Evolutionary conservation across 2,329 filamentous ascomycete species (phyloP).

Genomic region (Alternaria sp.): DNA sequence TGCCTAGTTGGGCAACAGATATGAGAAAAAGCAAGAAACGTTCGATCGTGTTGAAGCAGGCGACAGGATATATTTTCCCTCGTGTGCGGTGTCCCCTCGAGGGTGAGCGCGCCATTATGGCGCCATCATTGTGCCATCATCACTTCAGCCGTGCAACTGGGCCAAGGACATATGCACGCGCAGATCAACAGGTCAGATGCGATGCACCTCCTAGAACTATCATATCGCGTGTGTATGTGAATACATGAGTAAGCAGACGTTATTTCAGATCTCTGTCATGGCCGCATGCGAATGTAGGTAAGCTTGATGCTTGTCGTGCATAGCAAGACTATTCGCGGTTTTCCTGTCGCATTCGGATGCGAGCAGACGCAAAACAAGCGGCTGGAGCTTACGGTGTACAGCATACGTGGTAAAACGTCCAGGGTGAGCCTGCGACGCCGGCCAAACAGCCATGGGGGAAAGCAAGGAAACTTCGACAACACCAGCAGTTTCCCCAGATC

Average conservation of each 20-base stretch:
- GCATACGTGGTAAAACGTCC: not conserved
- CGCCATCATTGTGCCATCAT: not conserved
- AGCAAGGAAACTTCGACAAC: not conserved
- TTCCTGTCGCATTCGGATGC: not conserved
- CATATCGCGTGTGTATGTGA: not conserved
- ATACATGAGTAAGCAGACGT: not conserved
- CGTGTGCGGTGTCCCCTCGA: not conserved
- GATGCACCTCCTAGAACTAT: not conserved
- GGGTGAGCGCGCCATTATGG: not conserved
- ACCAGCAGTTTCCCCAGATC: conserved; percentile 6
- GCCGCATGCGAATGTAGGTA: not conserved
- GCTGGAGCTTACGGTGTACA: not conserved
- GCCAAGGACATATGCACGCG: not conserved
- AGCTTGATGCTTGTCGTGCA: not conserved
- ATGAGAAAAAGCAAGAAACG: not conserved
- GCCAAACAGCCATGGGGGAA: not conserved
- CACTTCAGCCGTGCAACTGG: not conserved
- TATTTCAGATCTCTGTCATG: not conserved
- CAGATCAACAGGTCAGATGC: not conserved
- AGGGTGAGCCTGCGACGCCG: not conserved
- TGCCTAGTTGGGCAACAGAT: conserved; percentile 11
- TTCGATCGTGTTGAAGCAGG: not conserved
- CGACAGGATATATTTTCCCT: not conserved
- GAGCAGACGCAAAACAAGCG: not conserved
- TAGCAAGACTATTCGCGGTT: not conserved